Conservation (phyloP, 23 red algal genomes). For the Gracilaria vermiculophylla region DNA sequence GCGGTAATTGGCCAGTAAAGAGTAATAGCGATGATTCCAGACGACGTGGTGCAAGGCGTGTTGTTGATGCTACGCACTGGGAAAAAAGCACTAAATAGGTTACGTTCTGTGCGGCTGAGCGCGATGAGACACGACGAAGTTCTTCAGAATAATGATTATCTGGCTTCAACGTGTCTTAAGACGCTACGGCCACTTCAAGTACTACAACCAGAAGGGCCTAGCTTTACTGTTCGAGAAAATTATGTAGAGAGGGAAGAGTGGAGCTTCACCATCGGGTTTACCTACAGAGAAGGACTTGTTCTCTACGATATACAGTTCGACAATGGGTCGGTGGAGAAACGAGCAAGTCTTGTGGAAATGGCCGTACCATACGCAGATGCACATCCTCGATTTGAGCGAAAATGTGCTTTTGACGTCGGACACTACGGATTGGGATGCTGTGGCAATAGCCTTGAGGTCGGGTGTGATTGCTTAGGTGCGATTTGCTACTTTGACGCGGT, state of each 20-base stretch:
- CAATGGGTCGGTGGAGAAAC: constrained; percentile 40
- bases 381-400: constrained; percentile 64
- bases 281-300: constrained; percentile 69
- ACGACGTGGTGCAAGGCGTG: too few species aligned
- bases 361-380: constrained; percentile 83
- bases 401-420: constrained; percentile 87
- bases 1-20: too few species aligned
- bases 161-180: neutral
- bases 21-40: too few species aligned
- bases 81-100: too few species aligned
- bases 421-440: constrained; percentile 83
- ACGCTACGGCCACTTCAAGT: constrained; percentile 31
- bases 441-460: constrained; percentile 65
- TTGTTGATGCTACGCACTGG: too few species aligned
- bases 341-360: constrained; percentile 85
- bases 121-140: too few species aligned
- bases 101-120: too few species aligned
- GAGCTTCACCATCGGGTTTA: constrained; percentile 83
- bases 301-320: constrained; percentile 59
- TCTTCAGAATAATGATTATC: constrained; percentile 17
- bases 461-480: constrained; percentile 81
- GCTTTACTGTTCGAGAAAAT: constrained; percentile 55
- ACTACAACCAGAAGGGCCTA: constrained; percentile 76
- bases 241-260: constrained; percentile 75
- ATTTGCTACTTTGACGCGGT: constrained; percentile 75